A percentile compares a stretch with the other conserved stretches of the same genome.
These are phyloP conservation scores for Penicillium sp. DNA, from an alignment of 2,329 filamentous ascomycete genomes.

Conservation along the genomic window DNA sequence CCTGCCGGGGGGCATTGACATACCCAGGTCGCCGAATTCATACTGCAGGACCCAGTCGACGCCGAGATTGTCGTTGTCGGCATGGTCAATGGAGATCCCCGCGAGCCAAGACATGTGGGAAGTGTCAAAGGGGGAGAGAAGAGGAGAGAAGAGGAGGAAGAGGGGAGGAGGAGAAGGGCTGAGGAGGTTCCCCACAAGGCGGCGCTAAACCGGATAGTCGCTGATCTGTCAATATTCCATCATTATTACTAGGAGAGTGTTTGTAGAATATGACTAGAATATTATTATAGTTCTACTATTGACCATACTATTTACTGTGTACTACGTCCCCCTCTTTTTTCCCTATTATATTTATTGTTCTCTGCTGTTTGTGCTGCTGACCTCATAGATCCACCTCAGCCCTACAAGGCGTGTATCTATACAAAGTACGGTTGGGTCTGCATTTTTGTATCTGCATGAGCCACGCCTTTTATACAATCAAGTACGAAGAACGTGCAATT, in stretches of 20 bases:
- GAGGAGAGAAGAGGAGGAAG: slow-evolving; percentile 4
- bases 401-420: not conserved
- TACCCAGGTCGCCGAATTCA: slow-evolving; percentile 71
- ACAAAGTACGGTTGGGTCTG: no score
- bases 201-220: not conserved
- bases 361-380: not conserved
- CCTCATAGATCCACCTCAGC: slow-evolving; percentile 1
- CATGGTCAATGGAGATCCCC: slow-evolving; percentile 21
- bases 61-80: slow-evolving; percentile 61
- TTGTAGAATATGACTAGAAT: no score
- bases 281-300: no score
- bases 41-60: slow-evolving; percentile 91
- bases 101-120: slow-evolving; percentile 33
- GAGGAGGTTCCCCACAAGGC: slow-evolving; percentile 2
- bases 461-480: no score
- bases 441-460: no score
- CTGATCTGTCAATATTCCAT: no score
- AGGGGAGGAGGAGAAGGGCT: slow-evolving; percentile 9
- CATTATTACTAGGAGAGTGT: no score
- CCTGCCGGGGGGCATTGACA: not conserved
- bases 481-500: no score
- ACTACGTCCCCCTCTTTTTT: no score
- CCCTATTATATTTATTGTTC: not conserved
- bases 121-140: not conserved
- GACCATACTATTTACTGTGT: no score